These are phyloP conservation scores for Neurospora sp. DNA, from an alignment of 495 filamentous ascomycete genomes.

Conservation along the genomic window DNA sequence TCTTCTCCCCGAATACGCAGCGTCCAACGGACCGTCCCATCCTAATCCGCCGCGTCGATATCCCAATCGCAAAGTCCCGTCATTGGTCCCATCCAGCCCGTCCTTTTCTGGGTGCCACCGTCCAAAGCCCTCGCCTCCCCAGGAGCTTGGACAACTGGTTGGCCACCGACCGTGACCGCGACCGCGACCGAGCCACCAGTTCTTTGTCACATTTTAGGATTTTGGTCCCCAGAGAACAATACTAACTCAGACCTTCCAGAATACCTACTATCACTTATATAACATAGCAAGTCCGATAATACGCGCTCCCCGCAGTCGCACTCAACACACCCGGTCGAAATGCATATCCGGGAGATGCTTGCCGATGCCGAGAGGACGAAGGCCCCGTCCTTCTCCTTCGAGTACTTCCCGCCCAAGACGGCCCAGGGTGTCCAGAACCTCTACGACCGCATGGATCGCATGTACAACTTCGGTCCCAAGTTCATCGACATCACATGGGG, in stretches of 20 bases:
- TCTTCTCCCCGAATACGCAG: not conserved
- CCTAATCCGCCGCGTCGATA: not conserved
- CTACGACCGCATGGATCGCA: slow-evolving; percentile 98
- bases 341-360: slow-evolving; percentile 90
- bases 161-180: not conserved
- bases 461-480: slow-evolving; percentile 85
- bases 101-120: not conserved
- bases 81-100: not conserved
- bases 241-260: not conserved
- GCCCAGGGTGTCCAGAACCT: slow-evolving; percentile 98
- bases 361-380: slow-evolving; percentile 65
- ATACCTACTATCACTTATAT: not conserved
- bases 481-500: slow-evolving; percentile 99
- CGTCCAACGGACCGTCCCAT: not conserved
- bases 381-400: slow-evolving; percentile 89
- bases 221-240: not conserved
- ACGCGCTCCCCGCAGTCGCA: not conserved
- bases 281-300: not conserved
- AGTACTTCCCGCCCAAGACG: slow-evolving; percentile 99
- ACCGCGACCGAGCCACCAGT: not conserved
- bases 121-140: not conserved
- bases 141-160: not conserved
- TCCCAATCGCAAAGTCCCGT: not conserved
- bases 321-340: slow-evolving; percentile 21
- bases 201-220: not conserved